A percentile compares a stretch with the other conserved stretches of the same genome.
Conservation (phyloP, 495 filamentous ascomycete genomes). For the Lindgomyces ingoldianus region DNA sequence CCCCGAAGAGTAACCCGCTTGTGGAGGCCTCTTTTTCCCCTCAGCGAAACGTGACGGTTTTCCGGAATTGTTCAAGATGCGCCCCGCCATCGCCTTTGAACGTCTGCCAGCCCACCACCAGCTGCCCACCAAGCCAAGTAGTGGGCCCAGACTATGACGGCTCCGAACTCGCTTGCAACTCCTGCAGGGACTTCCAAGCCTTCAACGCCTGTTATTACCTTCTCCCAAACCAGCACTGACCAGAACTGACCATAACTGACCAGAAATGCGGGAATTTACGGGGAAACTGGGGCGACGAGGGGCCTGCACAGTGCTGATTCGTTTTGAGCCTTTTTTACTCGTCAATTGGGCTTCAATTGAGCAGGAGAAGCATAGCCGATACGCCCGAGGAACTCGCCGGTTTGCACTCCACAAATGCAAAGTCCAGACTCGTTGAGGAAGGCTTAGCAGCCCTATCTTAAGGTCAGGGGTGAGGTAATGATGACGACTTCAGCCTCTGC, state of each 20-base stretch:
- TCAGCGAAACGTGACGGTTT: background rate
- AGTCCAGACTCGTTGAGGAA: no score
- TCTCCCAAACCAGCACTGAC: no score
- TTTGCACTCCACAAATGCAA: no score
- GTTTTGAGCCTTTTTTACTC: background rate
- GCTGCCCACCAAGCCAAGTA: background rate
- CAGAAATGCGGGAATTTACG: constrained; percentile 10
- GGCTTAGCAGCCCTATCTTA: background rate
- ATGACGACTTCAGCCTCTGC: background rate
- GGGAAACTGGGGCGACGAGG: constrained; percentile 21
- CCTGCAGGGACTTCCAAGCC: constrained; percentile 1
- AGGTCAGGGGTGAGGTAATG: background rate
- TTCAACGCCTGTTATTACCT: background rate
- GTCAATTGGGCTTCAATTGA: background rate
- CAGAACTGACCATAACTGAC: background rate
- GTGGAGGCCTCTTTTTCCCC: background rate
- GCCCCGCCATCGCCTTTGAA: background rate
- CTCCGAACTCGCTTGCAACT: background rate
- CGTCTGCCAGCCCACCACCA: background rate
- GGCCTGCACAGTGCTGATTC: background rate
- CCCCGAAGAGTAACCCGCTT: constrained; percentile 6
- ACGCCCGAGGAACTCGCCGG: no score
- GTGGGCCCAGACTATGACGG: background rate
- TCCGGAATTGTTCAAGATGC: background rate
- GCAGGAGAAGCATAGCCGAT: background rate